Evolutionary conservation across 2,329 filamentous ascomycete genomes (phyloP), one percentile per base, ranked within the genome.

Genomic region (Diaporthe sp.): DNA sequence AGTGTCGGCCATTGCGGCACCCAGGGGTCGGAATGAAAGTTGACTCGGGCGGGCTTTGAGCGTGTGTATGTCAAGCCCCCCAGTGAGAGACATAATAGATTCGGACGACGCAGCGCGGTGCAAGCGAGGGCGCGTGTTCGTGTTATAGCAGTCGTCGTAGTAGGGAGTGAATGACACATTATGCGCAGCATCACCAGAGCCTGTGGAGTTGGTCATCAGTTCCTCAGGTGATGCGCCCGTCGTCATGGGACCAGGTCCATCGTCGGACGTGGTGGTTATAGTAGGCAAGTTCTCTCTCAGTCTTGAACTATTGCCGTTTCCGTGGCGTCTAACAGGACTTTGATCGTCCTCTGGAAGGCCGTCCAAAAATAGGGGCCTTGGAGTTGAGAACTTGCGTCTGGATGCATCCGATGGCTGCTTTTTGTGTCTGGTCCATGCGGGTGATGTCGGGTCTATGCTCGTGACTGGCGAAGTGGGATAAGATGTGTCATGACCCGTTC

Each of bases 1-100:
- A 3, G 89, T 90, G 49, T 90, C 90, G 53, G 88, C 89, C 1
- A 87, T 85, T 3, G 87, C 86, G 74, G 87, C 87, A 75, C 89
- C 90, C 34, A 90, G 84, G 44, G 87, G 86, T 70, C 88, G 82
- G 77, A 91, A 81, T 31, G 92, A 90, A 75, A 97, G 89, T 80
- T 97, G 94, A 46, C 94, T 94, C 0, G 95, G 94, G 5, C 94
- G 91, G 1, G 90, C 89, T 80, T 93, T 92, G 6, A 97, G 88
- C 0, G 94, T 95, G 82, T 98, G 95, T 68, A 98, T 97, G 81
- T 98, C 96, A 82, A 98, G 93, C 2, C 95, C 95, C 5, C 95
- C 95, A 0, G 93, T 91, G 2, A 98, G 90, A 0, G 96, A 98
- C 79, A 98, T 90, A 77, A 98, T 92, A 25, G 95, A 98, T 82